Evolutionary conservation across 108 stramenopile species (phyloP).

Genomic region (Cylindrotheca fusiformis): DNA sequence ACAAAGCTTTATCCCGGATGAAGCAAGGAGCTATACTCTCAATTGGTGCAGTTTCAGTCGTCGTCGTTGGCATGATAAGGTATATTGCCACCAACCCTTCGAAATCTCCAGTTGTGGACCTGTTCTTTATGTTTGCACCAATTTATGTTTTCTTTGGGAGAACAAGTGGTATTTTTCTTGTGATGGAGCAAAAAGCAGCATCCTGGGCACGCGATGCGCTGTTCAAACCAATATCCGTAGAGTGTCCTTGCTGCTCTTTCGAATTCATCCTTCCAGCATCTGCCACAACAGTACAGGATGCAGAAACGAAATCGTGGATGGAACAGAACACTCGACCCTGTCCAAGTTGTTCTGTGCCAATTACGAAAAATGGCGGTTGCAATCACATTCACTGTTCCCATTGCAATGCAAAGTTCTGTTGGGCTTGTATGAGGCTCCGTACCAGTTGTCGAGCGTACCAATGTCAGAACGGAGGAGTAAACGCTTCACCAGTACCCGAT

Average conservation of each 20-base stretch:
- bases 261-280: conserved; percentile 50
- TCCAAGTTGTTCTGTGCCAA: conserved; percentile 38
- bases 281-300: conserved; percentile 40
- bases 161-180: background rate
- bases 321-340: conserved; percentile 26
- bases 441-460: conserved; percentile 42
- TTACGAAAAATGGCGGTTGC: conserved; percentile 33
- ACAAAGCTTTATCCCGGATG: conserved; percentile 28
- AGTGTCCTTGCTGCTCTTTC: conserved; percentile 59
- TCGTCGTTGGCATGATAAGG: conserved; percentile 19
- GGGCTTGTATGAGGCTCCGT: conserved; percentile 61
- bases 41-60: conserved; percentile 7
- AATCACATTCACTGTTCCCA: conserved; percentile 49
- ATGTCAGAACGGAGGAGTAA: conserved; percentile 43
- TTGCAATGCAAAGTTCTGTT: conserved; percentile 58
- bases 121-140: conserved; percentile 15
- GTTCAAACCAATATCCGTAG: conserved; percentile 46
- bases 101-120: conserved; percentile 12
- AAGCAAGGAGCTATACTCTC: conserved; percentile 4
- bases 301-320: conserved; percentile 51
- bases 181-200: conserved; percentile 2
- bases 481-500: background rate
- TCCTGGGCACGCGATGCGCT: conserved; percentile 33
- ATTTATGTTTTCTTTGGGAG: background rate
- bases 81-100: conserved; percentile 16